phyloP scores from a whole-genome alignment of 2,329 filamentous ascomycete species.

The Amphichorda felina region DNA sequence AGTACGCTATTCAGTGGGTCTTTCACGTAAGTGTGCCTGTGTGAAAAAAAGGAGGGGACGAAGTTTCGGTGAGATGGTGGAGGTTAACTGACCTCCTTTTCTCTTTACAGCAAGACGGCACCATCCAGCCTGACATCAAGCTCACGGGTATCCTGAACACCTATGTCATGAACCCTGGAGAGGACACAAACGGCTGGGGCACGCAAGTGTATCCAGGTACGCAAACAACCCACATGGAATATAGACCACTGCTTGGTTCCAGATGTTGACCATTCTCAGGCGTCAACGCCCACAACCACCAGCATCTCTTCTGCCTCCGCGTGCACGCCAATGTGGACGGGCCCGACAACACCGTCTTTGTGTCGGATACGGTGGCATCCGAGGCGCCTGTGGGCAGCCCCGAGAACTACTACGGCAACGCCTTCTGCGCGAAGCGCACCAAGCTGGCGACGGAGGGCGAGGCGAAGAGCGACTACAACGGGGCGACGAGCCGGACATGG shows the following conservation, averaged over 20 bases:
- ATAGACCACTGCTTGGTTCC: background rate
- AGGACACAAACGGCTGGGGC: constrained; percentile 79
- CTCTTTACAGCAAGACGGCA: constrained; percentile 58
- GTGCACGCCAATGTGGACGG: constrained; percentile 83
- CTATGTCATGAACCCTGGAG: constrained; percentile 66
- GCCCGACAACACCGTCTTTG: constrained; percentile 71
- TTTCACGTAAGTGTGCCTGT: constrained; percentile 5
- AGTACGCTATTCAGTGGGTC: constrained; percentile 49
- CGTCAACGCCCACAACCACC: constrained; percentile 92
- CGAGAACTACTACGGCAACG: constrained; percentile 84
- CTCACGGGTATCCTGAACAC: constrained; percentile 91
- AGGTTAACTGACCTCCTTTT: background rate
- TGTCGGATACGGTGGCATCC: constrained; percentile 62
- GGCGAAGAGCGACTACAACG: constrained; percentile 70
- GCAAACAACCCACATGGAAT: background rate
- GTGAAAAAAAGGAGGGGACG: too few species aligned
- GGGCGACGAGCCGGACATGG: constrained; percentile 71
- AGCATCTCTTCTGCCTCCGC: constrained; percentile 87
- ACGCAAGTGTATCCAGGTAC: constrained; percentile 68
- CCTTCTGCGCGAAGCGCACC: constrained; percentile 76
- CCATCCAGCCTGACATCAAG: constrained; percentile 83
- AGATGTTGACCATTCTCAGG: constrained; percentile 19
- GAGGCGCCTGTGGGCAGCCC: constrained; percentile 65
- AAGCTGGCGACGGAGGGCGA: constrained; percentile 60
- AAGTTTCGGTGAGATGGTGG: constrained; percentile 3